A percentile compares a stretch with the other conserved stretches of the same genome.
Conservation (phyloP, 106 monocot species). For the Dioscorea dumetorum region DNA sequence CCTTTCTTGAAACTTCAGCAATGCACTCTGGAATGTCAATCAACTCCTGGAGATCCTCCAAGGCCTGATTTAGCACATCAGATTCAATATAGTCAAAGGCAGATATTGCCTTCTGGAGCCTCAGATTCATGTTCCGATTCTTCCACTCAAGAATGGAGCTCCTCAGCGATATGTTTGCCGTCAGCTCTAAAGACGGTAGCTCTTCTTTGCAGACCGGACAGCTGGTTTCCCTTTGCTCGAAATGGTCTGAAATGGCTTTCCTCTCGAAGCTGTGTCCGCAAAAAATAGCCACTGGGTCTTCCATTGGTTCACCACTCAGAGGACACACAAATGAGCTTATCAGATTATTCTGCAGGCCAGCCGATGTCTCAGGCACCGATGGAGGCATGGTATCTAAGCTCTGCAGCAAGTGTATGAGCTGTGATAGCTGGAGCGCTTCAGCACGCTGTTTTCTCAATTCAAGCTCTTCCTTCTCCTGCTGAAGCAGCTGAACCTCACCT, state of each 20-base stretch:
- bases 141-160: conserved; percentile 15
- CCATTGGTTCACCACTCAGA: conserved; percentile 2
- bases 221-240: not conserved
- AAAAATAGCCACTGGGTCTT: conserved; percentile 11
- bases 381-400: not conserved
- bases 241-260: conserved; percentile 1
- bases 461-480: conserved; percentile 5
- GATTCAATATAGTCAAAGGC: not conserved
- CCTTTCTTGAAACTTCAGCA: not conserved
- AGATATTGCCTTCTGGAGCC: not conserved
- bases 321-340: conserved; percentile 11
- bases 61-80: conserved; percentile 1
- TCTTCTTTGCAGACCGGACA: conserved; percentile 4
- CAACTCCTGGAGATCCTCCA: conserved; percentile 1
- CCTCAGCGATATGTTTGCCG: conserved; percentile 5
- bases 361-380: not conserved
- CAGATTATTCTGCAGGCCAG: not conserved
- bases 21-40: not conserved
- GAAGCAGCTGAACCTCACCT: not conserved
- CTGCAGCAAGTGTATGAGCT: conserved; percentile 1
- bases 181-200: conserved; percentile 6
- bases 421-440: conserved; percentile 1
- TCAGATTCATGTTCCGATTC: not conserved
- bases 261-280: conserved; percentile 28
- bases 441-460: conserved; percentile 8